Percentiles rank a stretch among this genome's conserved stretches.
Conservation (phyloP, 495 filamentous ascomycete species). For the Lasiosphaeris hirsuta region DNA sequence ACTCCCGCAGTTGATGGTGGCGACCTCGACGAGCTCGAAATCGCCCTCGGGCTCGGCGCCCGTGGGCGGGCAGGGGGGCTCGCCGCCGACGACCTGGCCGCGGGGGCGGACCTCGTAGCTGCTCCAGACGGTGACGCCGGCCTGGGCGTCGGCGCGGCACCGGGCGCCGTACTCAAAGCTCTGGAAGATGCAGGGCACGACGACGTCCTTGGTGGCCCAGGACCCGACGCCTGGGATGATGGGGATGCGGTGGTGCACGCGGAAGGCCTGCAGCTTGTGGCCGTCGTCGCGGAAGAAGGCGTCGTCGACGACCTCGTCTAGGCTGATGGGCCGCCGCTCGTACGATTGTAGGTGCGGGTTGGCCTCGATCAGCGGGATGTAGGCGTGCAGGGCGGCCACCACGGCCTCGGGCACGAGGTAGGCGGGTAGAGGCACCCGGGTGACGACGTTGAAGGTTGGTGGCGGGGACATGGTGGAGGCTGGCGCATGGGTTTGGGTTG, state of each 20-base stretch:
- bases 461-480: conserved; percentile 10
- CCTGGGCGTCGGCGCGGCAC: conserved; percentile 28
- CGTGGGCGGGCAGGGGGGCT: conserved; percentile 1
- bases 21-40: conserved; percentile 35
- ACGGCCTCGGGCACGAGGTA: conserved; percentile 24
- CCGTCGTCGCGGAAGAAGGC: conserved; percentile 34
- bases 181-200: conserved; percentile 35
- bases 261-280: conserved; percentile 26
- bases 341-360: conserved; percentile 31
- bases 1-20: conserved; percentile 24
- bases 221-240: conserved; percentile 35
- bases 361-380: conserved; percentile 35
- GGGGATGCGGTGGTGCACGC: conserved; percentile 37
- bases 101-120: conserved; percentile 32
- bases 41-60: conserved; percentile 16
- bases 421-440: conserved; percentile 34
- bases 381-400: conserved; percentile 30
- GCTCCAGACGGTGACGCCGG: conserved; percentile 33
- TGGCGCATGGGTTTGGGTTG: neutral
- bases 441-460: conserved; percentile 26
- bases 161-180: conserved; percentile 30
- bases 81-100: conserved; percentile 17
- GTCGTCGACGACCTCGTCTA: conserved; percentile 29
- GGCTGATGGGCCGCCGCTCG: conserved; percentile 23
- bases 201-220: conserved; percentile 27